Evolutionary conservation across 2,329 filamentous ascomycete species (phyloP), one percentile per base, ranked within the genome.

Genomic region (Alternaria tenuissima): DNA sequence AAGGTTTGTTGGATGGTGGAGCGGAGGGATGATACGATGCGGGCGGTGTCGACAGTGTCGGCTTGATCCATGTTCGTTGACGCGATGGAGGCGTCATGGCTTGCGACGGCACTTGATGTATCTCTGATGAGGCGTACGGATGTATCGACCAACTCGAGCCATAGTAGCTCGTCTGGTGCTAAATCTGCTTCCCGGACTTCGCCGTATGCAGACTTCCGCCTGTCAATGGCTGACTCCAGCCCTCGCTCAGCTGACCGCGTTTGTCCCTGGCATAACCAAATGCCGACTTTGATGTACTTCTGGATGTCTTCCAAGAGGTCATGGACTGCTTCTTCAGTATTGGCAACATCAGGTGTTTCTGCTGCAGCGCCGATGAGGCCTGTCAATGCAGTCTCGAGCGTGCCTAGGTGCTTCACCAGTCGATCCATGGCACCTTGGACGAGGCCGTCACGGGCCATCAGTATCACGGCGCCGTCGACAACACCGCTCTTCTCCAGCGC

Each of bases 211-310:
- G 73, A 74, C 46, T 75, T 76, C 4, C 72, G 67, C 28, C 67
- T 60, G 48, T 74, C 68, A 51, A 86, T 79, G 5, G 86, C 79
- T 20, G 65, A 65, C 14, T 71, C 67, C 7, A 60, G 32, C 7
- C 48, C 11, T 79, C 77, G 65, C 78, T 82, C 54, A 75, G 70
- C 66, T 0, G 85, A 86, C 71, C 90, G 91, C 49, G 88, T 92
- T 75, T 97, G 93, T 1, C 90, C 88, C 78, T 96, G 92, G 70
- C 95, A 98, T 12, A 99, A 83, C 95, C 95, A 99, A 52, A 96
- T 94, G 14, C 96, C 95, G 1, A 99, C 92, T 65, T 93, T 90
- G 1, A 90, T 88, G 78, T 97, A 98, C 76, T 96, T 97, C 62
- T 96, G 89, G 18, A 99, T 81, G 0, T 90, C 89, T 58, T 88